Conservation (phyloP, 2,329 filamentous ascomycete genomes). For the Ascochyta clinopodiicola region DNA sequence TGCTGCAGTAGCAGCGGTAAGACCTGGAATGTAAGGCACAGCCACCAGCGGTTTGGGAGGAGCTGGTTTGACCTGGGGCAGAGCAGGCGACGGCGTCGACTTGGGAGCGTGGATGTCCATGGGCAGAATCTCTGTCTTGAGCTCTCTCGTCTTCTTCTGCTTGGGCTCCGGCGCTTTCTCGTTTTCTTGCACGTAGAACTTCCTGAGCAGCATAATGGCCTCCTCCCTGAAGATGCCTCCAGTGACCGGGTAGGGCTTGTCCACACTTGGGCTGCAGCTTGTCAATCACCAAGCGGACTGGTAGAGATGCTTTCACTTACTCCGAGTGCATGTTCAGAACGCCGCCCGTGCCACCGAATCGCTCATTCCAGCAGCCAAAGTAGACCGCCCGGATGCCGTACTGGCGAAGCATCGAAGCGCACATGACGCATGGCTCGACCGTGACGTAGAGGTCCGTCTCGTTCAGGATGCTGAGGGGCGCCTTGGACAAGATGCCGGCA, state of each 20-base stretch:
- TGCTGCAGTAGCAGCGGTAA: conserved; percentile 1
- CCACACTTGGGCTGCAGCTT: conserved; percentile 66
- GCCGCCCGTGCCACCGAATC: conserved; percentile 94
- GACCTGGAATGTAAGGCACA: conserved; percentile 12
- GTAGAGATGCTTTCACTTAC: conserved; percentile 46
- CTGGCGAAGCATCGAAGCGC: conserved; percentile 88
- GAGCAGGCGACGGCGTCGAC: conserved; percentile 31
- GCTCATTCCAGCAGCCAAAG: conserved; percentile 94
- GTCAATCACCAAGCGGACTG: conserved; percentile 17
- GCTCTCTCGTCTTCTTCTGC: conserved; percentile 67
- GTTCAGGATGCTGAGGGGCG: conserved; percentile 72
- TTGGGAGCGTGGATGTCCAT: conserved; percentile 51
- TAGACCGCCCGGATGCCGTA: conserved; percentile 88
- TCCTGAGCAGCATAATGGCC: conserved; percentile 86
- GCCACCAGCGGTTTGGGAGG: conserved; percentile 2
- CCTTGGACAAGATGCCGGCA: conserved; percentile 65
- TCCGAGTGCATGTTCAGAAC: conserved; percentile 86
- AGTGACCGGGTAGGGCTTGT: conserved; percentile 79
- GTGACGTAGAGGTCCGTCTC: conserved; percentile 91
- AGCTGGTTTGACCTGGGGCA: conserved; percentile 9
- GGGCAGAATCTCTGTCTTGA: conserved; percentile 65
- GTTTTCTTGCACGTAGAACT: conserved; percentile 98
- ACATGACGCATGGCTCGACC: conserved; percentile 99
- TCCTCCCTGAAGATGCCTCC: conserved; percentile 90
- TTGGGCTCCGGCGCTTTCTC: conserved; percentile 75